Percentiles rank a stretch among this genome's conserved stretches.
Conservation (phyloP, 2,329 filamentous ascomycete species). For the Clarireedia homoeocarpa region DNA sequence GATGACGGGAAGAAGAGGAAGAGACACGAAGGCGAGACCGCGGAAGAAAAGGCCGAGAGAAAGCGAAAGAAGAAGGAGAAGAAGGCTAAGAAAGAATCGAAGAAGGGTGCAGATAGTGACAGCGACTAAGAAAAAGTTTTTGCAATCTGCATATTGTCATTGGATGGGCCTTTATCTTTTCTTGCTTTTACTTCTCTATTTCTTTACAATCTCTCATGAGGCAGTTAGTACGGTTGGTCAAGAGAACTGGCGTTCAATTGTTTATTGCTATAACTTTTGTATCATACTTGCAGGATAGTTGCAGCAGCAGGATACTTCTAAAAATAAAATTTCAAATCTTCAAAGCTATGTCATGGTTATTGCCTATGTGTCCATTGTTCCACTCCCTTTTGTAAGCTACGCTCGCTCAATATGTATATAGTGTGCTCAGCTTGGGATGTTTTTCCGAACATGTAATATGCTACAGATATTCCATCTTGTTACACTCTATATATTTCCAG, state of each 20-base stretch:
- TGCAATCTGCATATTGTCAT: not conserved
- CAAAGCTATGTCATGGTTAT: not conserved
- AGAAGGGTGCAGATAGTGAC: constrained; percentile 37
- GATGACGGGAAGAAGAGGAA: constrained; percentile 67
- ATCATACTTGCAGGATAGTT: constrained; percentile 20
- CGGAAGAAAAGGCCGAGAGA: constrained; percentile 52
- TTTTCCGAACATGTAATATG: too few relatives aligned
- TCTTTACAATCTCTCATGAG: not conserved
- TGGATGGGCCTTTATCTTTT: not conserved
- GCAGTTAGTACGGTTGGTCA: not conserved
- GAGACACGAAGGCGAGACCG: constrained; percentile 70
- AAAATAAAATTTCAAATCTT: not conserved
- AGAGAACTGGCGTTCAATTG: not conserved
- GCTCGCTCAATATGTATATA: not conserved
- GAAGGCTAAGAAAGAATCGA: constrained; percentile 42
- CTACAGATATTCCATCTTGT: too few relatives aligned
- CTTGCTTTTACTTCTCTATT: not conserved
- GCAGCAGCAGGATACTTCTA: constrained; percentile 7
- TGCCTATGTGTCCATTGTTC: not conserved
- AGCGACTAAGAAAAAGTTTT: constrained; percentile 36
- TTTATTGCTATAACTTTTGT: constrained; percentile 7
- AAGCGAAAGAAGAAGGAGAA: constrained; percentile 46
- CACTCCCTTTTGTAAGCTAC: not conserved
- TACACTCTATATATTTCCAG: too few relatives aligned
- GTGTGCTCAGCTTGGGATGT: too few relatives aligned